phyloP scores from a whole-genome alignment of 2,329 filamentous ascomycete species.

The Tolypocladium tundrense region DNA sequence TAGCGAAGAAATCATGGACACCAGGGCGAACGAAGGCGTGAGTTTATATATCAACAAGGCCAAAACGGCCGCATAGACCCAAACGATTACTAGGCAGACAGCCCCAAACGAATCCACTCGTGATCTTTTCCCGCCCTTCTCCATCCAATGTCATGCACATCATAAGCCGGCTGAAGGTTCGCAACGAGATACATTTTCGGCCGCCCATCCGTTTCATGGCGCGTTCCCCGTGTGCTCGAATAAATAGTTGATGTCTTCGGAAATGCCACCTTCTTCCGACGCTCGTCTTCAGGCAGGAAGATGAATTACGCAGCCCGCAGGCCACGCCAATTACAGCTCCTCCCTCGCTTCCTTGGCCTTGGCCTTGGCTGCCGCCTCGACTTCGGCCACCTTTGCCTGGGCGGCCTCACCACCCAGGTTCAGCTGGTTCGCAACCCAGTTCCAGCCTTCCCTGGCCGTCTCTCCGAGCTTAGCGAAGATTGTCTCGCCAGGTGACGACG shows the following conservation, averaged over 20 bases:
- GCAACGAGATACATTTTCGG: background rate
- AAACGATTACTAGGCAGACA: background rate
- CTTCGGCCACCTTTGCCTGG: conserved; percentile 33
- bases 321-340: conserved; percentile 33
- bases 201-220: background rate
- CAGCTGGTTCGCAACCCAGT: conserved; percentile 42
- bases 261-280: background rate
- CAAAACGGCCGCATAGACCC: background rate
- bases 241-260: background rate
- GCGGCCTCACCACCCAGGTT: conserved; percentile 36
- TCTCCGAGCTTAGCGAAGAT: conserved; percentile 54
- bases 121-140: background rate
- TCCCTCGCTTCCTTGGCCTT: conserved; percentile 28
- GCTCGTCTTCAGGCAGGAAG: background rate
- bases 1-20: background rate
- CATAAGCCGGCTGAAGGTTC: background rate
- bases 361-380: conserved; percentile 16
- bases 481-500: conserved; percentile 53
- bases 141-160: background rate
- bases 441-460: conserved; percentile 33
- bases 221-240: background rate
- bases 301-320: background rate
- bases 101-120: background rate
- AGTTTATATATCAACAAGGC: background rate
- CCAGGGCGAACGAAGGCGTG: background rate